phyloP scores from a whole-genome alignment of 2,329 filamentous ascomycete species.

The Microsporum ferrugineum region DNA sequence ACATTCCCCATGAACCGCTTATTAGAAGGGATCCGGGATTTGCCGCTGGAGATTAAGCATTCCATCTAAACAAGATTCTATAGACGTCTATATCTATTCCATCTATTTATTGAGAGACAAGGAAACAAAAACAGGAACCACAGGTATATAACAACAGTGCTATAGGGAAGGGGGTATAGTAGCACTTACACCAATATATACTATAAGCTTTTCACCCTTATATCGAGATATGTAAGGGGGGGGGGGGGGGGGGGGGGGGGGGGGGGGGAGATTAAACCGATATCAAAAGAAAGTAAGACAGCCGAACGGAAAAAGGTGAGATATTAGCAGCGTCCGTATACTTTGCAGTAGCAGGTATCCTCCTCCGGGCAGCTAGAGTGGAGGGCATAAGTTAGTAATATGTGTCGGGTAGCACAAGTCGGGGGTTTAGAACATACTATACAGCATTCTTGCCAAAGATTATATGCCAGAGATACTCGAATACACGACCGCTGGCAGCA shows the following conservation, averaged over 20 bases:
- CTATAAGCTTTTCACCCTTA: neutral
- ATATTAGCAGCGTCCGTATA: slow-evolving; percentile 15
- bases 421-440: slow-evolving; percentile 13
- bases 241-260: neutral
- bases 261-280: neutral
- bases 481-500: slow-evolving; percentile 42
- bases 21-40: too few relatives aligned
- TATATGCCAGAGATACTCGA: slow-evolving; percentile 53
- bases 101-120: too few relatives aligned
- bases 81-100: too few relatives aligned
- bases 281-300: neutral
- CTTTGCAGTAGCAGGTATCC: slow-evolving; percentile 16
- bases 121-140: too few relatives aligned
- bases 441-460: slow-evolving; percentile 28
- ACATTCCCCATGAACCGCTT: too few relatives aligned
- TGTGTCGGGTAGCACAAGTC: neutral
- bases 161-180: neutral
- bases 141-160: neutral
- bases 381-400: slow-evolving; percentile 10
- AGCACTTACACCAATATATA: neutral
- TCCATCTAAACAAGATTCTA: too few relatives aligned
- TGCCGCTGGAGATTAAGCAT: too few relatives aligned
- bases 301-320: neutral
- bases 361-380: slow-evolving; percentile 10
- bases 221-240: neutral